phyloP scores from a whole-genome alignment of 2,329 filamentous ascomycete species.

The Colletotrichum horii region DNA sequence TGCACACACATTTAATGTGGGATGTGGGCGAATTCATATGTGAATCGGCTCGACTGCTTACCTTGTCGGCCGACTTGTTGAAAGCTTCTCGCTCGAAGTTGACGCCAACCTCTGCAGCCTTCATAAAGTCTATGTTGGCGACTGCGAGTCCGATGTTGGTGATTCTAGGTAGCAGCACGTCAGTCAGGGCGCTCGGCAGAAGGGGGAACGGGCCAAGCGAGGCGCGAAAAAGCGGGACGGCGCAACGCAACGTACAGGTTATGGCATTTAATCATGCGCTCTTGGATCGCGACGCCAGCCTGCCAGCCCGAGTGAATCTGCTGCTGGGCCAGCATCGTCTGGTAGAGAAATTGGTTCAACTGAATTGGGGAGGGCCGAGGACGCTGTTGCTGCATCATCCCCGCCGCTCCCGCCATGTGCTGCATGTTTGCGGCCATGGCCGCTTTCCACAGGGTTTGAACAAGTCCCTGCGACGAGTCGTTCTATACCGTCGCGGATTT shows the following conservation, averaged over 20 bases:
- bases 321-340: slow-evolving; percentile 39
- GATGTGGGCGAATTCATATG: background rate
- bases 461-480: slow-evolving; percentile 3
- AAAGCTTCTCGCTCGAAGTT: slow-evolving; percentile 55
- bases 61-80: slow-evolving; percentile 51
- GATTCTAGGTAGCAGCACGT: slow-evolving; percentile 41
- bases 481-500: background rate
- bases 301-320: slow-evolving; percentile 44
- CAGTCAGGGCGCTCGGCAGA: background rate
- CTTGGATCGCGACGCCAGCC: slow-evolving; percentile 37
- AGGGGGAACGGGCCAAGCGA: background rate
- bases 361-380: slow-evolving; percentile 38
- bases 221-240: background rate
- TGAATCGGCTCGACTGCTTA: slow-evolving; percentile 30
- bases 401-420: slow-evolving; percentile 56
- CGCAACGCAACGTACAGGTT: slow-evolving; percentile 39
- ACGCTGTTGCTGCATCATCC: slow-evolving; percentile 47
- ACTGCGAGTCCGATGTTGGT: slow-evolving; percentile 55
- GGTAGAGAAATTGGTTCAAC: slow-evolving; percentile 45
- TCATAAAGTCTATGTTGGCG: slow-evolving; percentile 42
- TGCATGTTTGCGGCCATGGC: slow-evolving; percentile 67
- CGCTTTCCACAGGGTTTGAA: slow-evolving; percentile 34
- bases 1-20: slow-evolving; percentile 3
- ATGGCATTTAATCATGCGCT: slow-evolving; percentile 48
- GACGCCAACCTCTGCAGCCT: slow-evolving; percentile 47